phyloP scores from a whole-genome alignment of 2,329 filamentous ascomycete species.

The Beauveria scarabaeidicola region DNA sequence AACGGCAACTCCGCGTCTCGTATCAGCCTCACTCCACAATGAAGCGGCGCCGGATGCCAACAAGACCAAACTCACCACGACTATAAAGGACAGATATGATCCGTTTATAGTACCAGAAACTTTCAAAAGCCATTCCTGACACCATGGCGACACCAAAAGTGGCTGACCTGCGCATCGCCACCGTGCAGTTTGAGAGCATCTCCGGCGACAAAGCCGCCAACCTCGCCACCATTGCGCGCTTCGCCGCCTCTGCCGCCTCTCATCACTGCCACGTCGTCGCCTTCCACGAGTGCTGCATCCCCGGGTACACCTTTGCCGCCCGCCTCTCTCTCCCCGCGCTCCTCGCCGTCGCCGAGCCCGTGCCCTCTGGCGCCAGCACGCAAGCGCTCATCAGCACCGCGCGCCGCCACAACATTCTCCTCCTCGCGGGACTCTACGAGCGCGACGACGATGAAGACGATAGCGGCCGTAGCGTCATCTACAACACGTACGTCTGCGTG shows the following conservation, averaged over 20 bases:
- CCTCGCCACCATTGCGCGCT: conserved; percentile 6
- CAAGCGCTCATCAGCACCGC: conserved; percentile 6
- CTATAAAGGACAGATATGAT: not conserved
- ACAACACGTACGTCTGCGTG: conserved; percentile 16
- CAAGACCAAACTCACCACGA: no score
- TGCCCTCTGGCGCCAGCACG: conserved; percentile 4
- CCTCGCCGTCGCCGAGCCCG: conserved; percentile 6
- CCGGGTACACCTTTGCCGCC: conserved; percentile 13
- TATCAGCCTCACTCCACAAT: not conserved
- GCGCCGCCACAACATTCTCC: not conserved
- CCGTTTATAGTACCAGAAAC: not conserved
- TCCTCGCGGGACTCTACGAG: conserved; percentile 13
- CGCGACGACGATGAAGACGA: conserved; percentile 1
- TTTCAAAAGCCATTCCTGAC: not conserved
- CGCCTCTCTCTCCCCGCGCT: conserved; percentile 2
- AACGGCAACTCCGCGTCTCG: not conserved
- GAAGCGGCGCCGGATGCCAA: not conserved
- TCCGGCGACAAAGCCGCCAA: conserved; percentile 14
- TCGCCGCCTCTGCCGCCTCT: not conserved
- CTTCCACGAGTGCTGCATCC: conserved; percentile 13
- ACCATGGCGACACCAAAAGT: not conserved
- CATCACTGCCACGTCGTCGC: conserved; percentile 8
- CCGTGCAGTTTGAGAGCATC: conserved; percentile 12
- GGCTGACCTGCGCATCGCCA: conserved; percentile 9
- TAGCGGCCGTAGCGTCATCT: not conserved